phyloP scores from a whole-genome alignment of 805 yeast species.

The Candida suzukii region DNA sequence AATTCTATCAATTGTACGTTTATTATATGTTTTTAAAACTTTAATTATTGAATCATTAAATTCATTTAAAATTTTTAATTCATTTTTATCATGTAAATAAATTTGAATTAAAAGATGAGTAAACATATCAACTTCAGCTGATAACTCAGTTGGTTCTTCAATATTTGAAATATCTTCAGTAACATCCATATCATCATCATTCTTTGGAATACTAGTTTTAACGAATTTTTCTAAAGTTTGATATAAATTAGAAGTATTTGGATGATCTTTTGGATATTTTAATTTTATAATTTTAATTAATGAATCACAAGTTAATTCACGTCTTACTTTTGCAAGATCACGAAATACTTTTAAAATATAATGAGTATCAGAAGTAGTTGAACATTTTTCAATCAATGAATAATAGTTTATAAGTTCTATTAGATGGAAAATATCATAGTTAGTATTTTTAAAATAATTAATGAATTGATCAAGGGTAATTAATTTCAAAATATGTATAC shows the following conservation, averaged over 20 bases:
- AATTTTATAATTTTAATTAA: conserved; percentile 47
- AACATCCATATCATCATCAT: conserved; percentile 27
- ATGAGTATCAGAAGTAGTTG: conserved; percentile 68
- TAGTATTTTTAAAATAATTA: no score
- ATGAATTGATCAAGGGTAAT: background rate
- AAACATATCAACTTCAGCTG: conserved; percentile 78
- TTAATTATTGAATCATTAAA: conserved; percentile 48
- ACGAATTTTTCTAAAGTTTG: conserved; percentile 24
- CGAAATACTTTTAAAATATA: conserved; percentile 81
- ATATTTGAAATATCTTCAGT: conserved; percentile 11
- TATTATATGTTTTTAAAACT: conserved; percentile 59
- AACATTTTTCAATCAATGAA: conserved; percentile 26
- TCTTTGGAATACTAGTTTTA: conserved; percentile 25
- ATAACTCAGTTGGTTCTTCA: conserved; percentile 28
- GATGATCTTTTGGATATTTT: conserved; percentile 46
- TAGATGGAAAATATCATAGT: background rate
- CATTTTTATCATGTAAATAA: conserved; percentile 58
- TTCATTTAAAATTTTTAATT: conserved; percentile 39
- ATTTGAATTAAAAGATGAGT: conserved; percentile 74
- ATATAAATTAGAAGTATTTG: conserved; percentile 35
- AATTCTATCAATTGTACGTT: conserved; percentile 78
- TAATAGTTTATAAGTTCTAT: background rate
- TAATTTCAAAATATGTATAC: background rate
- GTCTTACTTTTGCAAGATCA: conserved; percentile 71
- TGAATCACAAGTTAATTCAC: conserved; percentile 46